These are phyloP conservation scores for Aspergillus glaucus DNA, from an alignment of 2,329 filamentous ascomycete species.

Conservation along the genomic window DNA sequence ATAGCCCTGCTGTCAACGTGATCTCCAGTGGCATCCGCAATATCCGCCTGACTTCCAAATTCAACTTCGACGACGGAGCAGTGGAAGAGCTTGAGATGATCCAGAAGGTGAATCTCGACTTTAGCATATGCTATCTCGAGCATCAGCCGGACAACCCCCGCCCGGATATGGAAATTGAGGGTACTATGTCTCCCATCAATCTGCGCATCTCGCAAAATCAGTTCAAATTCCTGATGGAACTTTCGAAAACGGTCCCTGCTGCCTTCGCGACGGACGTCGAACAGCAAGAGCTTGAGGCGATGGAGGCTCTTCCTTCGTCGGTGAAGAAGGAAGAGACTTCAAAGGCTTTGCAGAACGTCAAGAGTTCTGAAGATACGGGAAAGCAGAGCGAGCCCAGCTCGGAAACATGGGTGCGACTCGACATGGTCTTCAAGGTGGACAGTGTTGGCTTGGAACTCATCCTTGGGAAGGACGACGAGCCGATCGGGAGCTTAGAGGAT, in stretches of 20 bases:
- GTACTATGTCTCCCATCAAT: slow-evolving; percentile 89
- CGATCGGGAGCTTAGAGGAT: slow-evolving; percentile 69
- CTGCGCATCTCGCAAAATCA: slow-evolving; percentile 84
- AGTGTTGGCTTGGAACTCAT: slow-evolving; percentile 86
- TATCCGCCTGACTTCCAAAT: slow-evolving; percentile 80
- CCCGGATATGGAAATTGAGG: slow-evolving; percentile 86
- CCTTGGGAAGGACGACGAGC: slow-evolving; percentile 65
- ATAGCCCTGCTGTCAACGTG: slow-evolving; percentile 75
- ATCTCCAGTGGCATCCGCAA: slow-evolving; percentile 87
- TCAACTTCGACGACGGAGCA: slow-evolving; percentile 66
- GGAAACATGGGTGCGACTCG: slow-evolving; percentile 84
- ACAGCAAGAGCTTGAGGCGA: slow-evolving; percentile 65
- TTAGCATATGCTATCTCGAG: slow-evolving; percentile 86
- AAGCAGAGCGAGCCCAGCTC: slow-evolving; percentile 65
- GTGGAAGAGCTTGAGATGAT: slow-evolving; percentile 92
- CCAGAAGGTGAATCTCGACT: slow-evolving; percentile 89
- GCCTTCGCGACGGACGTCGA: slow-evolving; percentile 74
- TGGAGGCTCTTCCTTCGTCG: slow-evolving; percentile 61
- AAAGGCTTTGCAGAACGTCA: slow-evolving; percentile 46
- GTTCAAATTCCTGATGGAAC: slow-evolving; percentile 78
- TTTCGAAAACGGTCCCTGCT: slow-evolving; percentile 79
- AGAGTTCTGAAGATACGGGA: slow-evolving; percentile 47
- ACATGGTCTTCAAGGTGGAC: slow-evolving; percentile 82
- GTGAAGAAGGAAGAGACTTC: slow-evolving; percentile 43
- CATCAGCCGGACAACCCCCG: slow-evolving; percentile 70